Base-by-base conservation (phyloP, 2,329 filamentous ascomycete genomes). In the Paraconiothyrium brasiliense region DNA sequence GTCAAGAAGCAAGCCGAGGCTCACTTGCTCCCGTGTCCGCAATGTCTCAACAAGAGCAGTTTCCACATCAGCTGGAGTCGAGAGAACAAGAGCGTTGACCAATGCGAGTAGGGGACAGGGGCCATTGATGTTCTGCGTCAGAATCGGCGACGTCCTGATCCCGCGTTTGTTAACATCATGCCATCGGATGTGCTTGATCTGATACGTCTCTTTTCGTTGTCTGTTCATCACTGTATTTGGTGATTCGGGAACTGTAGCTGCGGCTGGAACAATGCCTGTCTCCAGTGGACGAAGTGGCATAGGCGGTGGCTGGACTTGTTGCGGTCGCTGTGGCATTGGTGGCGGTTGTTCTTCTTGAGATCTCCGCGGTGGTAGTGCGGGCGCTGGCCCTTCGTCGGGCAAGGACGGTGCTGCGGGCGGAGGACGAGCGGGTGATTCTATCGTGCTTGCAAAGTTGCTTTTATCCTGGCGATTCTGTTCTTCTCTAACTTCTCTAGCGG, bases 51-150 rank as follows among this genome's bases (percentile, higher is more conserved):
- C 86, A 20, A 98, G 84, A 0, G 91, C 89, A 0, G 93, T 91
- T 37, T 91, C 68, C 68, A 82, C 54, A 75, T 87, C 84, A 3
- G 88, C 83, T 0, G 91, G 90, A 0, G 93, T 94, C 2, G 93
- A 94, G 58, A 99, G 81, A 0, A 93, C 91, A 16, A 99, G 84
- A 1, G 94, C 94, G 76, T 99, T 99, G 61, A 98, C 94, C 5
- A 99, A 84, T 2, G 95, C 95, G 30, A 99, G 87, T 14, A 99
- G 81, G 1, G 95, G 95, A 77, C 95, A 99, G 0, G 95, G 95
- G 0, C 95, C 95, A 71, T 99, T 99, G 59, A 90, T 88, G 69
- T 97, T 98, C 74, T 99, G 94, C 3, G 96, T 89, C 44, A 98
- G 82, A 59, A 98, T 93, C 0, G 95, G 94, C 0, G 93, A 94